Percentiles rank a stretch among this genome's conserved stretches.
Evolutionary conservation across 345 rosid species (phyloP).

Genomic region (Eucalyptus tenuipes): DNA sequence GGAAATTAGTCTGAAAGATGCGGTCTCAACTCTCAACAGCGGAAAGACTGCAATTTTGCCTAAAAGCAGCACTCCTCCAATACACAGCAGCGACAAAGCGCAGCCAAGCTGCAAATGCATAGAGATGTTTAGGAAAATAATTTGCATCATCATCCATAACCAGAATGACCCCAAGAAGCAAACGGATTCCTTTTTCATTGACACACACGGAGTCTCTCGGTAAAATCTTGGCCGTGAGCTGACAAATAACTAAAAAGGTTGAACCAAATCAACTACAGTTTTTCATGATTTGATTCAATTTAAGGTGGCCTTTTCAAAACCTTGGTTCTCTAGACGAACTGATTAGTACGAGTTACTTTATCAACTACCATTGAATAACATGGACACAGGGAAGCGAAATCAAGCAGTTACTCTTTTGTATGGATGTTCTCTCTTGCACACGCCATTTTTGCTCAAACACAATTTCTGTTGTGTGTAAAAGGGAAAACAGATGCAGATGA

Average conservation of each 20-base stretch:
- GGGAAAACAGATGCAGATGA: not conserved
- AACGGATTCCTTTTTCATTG: not conserved
- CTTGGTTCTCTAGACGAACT: no score
- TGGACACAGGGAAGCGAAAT: no score
- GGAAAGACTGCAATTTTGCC: not conserved
- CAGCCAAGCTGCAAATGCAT: slow-evolving; percentile 16
- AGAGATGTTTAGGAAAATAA: not conserved
- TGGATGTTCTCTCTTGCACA: no score
- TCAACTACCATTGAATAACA: no score
- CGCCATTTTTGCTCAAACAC: not conserved
- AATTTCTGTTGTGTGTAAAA: no score
- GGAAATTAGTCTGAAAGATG: not conserved
- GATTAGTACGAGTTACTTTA: no score
- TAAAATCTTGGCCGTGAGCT: not conserved
- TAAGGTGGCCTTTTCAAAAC: not conserved
- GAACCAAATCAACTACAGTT: not conserved
- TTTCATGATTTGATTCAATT: no score
- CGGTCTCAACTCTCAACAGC: not conserved
- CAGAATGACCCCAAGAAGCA: not conserved
- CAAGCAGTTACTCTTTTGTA: no score
- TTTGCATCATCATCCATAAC: not conserved
- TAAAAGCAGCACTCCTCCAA: slow-evolving; percentile 10
- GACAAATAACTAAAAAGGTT: not conserved
- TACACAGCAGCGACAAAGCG: slow-evolving; percentile 18
- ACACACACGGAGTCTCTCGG: not conserved